Evolutionary conservation across 352 stramenopile species (phyloP).

Genomic region (Phytophthora foliorum): DNA sequence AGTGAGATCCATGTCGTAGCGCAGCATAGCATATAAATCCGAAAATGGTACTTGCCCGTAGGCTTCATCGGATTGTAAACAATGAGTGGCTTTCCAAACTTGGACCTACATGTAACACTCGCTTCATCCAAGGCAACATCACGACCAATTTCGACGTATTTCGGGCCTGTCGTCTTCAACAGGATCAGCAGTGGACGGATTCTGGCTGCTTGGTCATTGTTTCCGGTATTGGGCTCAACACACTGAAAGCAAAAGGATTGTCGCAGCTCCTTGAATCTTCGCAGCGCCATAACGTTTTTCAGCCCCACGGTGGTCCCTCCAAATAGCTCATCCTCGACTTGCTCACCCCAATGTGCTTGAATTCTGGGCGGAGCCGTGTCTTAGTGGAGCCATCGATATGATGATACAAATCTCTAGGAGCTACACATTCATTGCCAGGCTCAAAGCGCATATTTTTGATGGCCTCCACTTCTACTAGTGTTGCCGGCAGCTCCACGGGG

Average conservation of each 20-base stretch:
- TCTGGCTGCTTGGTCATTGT: not conserved
- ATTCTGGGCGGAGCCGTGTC: conserved; percentile 17
- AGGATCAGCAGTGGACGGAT: conserved; percentile 2
- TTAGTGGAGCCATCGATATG: not conserved
- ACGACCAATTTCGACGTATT: conserved; percentile 4
- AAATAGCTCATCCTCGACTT: conserved; percentile 30
- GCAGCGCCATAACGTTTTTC: conserved; percentile 28
- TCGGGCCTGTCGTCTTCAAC: not conserved
- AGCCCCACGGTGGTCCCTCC: not conserved
- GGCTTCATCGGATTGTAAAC: conserved; percentile 18
- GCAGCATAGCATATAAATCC: conserved; percentile 37
- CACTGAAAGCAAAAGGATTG: conserved; percentile 30
- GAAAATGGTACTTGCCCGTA: conserved; percentile 39
- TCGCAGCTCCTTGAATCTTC: conserved; percentile 27
- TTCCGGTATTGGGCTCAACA: not conserved
- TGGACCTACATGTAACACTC: conserved; percentile 7
- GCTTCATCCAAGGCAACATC: conserved; percentile 18
- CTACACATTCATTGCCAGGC: not conserved
- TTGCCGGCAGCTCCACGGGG: not conserved
- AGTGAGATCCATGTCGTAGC: conserved; percentile 32
- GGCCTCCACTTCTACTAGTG: not conserved
- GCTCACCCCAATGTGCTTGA: conserved; percentile 31
- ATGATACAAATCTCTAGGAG: too few relatives aligned
- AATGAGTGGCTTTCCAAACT: conserved; percentile 1
- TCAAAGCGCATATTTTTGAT: conserved; percentile 23